Base-by-base conservation (phyloP, 1,284 basidiomycete genomes). In the Prillingera fragicola region DNA sequence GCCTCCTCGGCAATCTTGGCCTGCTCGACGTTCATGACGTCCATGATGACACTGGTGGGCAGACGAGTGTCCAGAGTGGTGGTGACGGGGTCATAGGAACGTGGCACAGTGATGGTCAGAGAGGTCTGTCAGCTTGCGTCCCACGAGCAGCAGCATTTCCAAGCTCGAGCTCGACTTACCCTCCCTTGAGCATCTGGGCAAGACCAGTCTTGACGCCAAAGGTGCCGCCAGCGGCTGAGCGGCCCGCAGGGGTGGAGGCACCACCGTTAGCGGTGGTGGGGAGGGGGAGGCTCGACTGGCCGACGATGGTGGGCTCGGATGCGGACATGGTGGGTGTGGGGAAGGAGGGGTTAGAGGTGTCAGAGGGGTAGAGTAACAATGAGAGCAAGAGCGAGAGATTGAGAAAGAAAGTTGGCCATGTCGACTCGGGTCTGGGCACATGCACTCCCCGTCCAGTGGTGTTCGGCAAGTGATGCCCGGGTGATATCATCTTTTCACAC, bases 1-100 rank as follows among this genome's bases (percentile, higher is more conserved):
- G 94, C 94, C 67, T 95, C 91, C 67, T 97, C 94, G 47, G 94
- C 94, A 60, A 97, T 92, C 54, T 88, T 84, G 50, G 94, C 94
- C 83, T 70, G 67, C 52, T 71, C 69, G 41, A 61, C 62, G 48
- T 64, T 59, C 62, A 66, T 63, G 48, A 92, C 86, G 69, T 90
- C 87, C 87, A 89, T 90, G 70, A 92, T 92, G 52, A 94, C 89
- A 57, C 89, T 90, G 52, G 83, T 82, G 27, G n/a, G n/a, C n/a
- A n/a, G n/a, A n/a, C n/a, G n/a, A n/a, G n/a, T n/a, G n/a, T n/a
- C n/a, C n/a, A n/a, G n/a, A n/a, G n/a, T n/a, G n/a, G n/a, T n/a
- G n/a, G n/a, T n/a, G n/a, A n/a, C n/a, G n/a, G n/a, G n/a, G n/a
- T n/a, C n/a, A n/a, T n/a, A n/a, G n/a, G n/a, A n/a, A n/a, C n/a